Percentiles rank a stretch among this genome's conserved stretches.
phyloP scores from a whole-genome alignment of 2,329 filamentous ascomycete species.

The Aquanectria penicillioides region DNA sequence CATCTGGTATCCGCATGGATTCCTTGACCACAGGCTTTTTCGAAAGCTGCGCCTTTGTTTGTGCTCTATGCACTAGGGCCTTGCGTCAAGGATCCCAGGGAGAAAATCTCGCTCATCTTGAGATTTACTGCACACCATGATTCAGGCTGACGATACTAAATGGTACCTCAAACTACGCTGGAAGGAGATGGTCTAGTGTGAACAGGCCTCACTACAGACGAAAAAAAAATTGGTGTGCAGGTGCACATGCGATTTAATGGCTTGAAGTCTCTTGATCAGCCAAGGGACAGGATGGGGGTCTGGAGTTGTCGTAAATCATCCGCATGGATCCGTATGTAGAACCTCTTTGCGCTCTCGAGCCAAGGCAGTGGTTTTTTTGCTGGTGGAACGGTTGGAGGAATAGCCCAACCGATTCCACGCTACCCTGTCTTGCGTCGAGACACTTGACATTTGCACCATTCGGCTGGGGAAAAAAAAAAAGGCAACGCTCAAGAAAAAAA shows the following conservation, averaged over 20 bases:
- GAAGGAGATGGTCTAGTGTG: background rate
- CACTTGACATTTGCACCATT: constrained; percentile 30
- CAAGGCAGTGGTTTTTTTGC: background rate
- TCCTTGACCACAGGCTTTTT: too few species aligned
- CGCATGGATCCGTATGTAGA: constrained; percentile 50
- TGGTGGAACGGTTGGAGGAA: constrained; percentile 35
- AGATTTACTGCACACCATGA: background rate
- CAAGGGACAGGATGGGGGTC: constrained; percentile 23
- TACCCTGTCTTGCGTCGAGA: constrained; percentile 24
- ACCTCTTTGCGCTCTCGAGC: constrained; percentile 33
- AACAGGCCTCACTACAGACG: constrained; percentile 2
- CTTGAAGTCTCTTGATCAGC: constrained; percentile 10
- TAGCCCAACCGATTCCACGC: constrained; percentile 34
- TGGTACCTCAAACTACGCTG: background rate
- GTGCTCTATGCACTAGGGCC: too few species aligned
- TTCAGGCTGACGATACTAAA: background rate
- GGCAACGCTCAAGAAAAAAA: constrained; percentile 7
- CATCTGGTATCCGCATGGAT: background rate
- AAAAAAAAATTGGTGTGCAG: constrained; percentile 1
- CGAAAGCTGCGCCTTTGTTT: too few species aligned
- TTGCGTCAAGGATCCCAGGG: background rate
- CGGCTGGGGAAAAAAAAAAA: constrained; percentile 17
- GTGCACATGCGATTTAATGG: constrained; percentile 1
- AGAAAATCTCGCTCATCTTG: background rate
- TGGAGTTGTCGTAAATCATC: constrained; percentile 47